Percentiles rank a stretch among this genome's conserved stretches.
phyloP scores from a whole-genome alignment of 345 rosid genomes.

The Sapria himalayana region DNA sequence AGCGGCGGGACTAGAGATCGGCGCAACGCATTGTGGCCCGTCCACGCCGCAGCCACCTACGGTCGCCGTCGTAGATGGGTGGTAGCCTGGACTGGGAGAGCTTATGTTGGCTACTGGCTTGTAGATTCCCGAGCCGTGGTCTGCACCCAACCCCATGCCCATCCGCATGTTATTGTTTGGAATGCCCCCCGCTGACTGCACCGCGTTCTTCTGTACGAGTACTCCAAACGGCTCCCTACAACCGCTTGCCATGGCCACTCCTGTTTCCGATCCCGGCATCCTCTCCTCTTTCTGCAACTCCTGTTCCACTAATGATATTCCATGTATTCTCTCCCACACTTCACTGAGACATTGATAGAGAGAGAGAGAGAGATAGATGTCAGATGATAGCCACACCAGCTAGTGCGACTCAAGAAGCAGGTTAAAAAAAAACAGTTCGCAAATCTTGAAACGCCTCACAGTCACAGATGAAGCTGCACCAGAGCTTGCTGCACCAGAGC shows the following conservation, averaged over 20 bases:
- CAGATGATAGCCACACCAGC: constrained; percentile 9
- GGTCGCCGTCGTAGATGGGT: too few relatives aligned
- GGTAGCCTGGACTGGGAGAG: too few relatives aligned
- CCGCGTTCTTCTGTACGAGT: constrained; percentile 8
- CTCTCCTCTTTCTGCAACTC: too few relatives aligned
- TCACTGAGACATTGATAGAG: neutral
- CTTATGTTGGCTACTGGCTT: too few relatives aligned
- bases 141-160: too few relatives aligned
- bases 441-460: neutral
- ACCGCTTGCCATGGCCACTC: constrained; percentile 7
- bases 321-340: constrained; percentile 3
- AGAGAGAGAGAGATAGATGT: neutral
- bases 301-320: neutral
- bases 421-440: neutral
- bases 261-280: constrained; percentile 6
- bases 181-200: constrained; percentile 7
- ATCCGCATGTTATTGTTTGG: constrained; percentile 13
- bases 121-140: too few relatives aligned
- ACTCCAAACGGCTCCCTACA: constrained; percentile 8
- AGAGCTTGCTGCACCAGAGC: too few relatives aligned
- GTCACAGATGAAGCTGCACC: neutral
- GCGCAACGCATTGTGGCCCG: constrained; percentile 2
- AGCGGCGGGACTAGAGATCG: constrained; percentile 11
- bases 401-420: neutral
- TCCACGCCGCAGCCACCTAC: constrained; percentile 10